Evolutionary conservation across 192 early-diverging fungal genomes (phyloP).

Genomic region (Jimgerdemannia flammicorona): DNA sequence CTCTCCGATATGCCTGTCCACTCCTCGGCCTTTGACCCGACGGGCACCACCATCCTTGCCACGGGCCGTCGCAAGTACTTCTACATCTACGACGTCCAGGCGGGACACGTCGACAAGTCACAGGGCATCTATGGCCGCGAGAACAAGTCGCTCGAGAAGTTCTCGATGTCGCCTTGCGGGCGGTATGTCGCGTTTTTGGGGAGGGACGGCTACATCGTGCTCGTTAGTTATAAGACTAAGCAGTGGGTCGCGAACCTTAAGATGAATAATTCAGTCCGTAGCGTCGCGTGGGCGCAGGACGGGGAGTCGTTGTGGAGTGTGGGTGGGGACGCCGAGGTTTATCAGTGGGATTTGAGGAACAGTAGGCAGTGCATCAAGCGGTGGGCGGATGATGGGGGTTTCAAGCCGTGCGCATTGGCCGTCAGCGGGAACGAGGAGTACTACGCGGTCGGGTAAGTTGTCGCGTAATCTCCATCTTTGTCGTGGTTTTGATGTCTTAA

Average conservation of each 20-base stretch:
- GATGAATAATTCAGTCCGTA: conserved; percentile 80
- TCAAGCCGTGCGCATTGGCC: conserved; percentile 68
- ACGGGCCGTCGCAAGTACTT: conserved; percentile 78
- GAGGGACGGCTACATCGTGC: conserved; percentile 74
- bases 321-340: conserved; percentile 80
- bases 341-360: conserved; percentile 82
- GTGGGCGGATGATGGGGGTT: conserved; percentile 80
- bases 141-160: conserved; percentile 71
- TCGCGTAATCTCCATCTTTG: no score
- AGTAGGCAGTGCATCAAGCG: conserved; percentile 72
- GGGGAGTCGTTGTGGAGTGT: conserved; percentile 73
- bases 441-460: conserved; percentile 80
- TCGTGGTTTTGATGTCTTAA: no score
- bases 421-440: conserved; percentile 71
- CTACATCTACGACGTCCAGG: conserved; percentile 84
- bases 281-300: conserved; percentile 77
- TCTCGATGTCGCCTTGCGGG: conserved; percentile 65
- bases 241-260: conserved; percentile 87
- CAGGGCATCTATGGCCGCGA: conserved; percentile 71
- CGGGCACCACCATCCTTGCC: conserved; percentile 71
- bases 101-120: conserved; percentile 64
- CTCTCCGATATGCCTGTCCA: conserved; percentile 87
- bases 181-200: conserved; percentile 77
- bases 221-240: conserved; percentile 75
- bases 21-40: conserved; percentile 68